A percentile compares a stretch with the other conserved stretches of the same genome.
Conservation (phyloP, 371 early-diverging fungal genomes). For the Mortierella sp. region DNA sequence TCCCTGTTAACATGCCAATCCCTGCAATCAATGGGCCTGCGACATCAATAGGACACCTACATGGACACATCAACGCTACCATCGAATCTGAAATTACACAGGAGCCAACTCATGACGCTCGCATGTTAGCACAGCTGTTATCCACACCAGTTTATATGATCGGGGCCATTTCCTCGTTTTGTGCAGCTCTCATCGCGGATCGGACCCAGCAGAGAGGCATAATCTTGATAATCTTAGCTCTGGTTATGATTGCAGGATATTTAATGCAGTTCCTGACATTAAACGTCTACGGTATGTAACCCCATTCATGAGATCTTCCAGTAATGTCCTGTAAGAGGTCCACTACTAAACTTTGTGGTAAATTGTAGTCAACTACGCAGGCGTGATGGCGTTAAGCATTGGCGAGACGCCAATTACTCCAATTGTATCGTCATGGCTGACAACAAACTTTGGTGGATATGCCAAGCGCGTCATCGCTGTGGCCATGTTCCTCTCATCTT, state of each 20-base stretch:
- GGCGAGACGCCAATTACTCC: conserved; percentile 41
- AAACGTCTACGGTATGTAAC: conserved; percentile 36
- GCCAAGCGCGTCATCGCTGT: conserved; percentile 40
- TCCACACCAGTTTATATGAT: conserved; percentile 21
- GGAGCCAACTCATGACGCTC: conserved; percentile 21
- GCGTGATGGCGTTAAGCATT: conserved; percentile 25
- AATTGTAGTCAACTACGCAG: conserved; percentile 30
- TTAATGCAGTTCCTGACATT: conserved; percentile 23
- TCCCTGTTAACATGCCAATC: no score
- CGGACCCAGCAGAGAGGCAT: conserved; percentile 42
- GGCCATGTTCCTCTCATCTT: conserved; percentile 30
- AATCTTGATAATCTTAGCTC: conserved; percentile 22
- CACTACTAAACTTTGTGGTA: no score
- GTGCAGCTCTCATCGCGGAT: conserved; percentile 31
- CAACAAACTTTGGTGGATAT: conserved; percentile 48
- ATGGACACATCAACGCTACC: not conserved
- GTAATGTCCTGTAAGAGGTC: not conserved
- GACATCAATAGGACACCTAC: not conserved
- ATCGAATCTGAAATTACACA: conserved; percentile 5
- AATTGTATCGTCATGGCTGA: conserved; percentile 40
- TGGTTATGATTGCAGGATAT: conserved; percentile 22
- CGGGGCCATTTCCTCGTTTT: conserved; percentile 32
- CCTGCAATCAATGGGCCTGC: no score
- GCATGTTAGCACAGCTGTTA: conserved; percentile 37
- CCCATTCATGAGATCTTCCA: no score